Percentiles rank a stretch among this genome's conserved stretches.
Evolutionary conservation across 2,329 filamentous ascomycete species (phyloP).

Genomic region (Didymella pinodella): DNA sequence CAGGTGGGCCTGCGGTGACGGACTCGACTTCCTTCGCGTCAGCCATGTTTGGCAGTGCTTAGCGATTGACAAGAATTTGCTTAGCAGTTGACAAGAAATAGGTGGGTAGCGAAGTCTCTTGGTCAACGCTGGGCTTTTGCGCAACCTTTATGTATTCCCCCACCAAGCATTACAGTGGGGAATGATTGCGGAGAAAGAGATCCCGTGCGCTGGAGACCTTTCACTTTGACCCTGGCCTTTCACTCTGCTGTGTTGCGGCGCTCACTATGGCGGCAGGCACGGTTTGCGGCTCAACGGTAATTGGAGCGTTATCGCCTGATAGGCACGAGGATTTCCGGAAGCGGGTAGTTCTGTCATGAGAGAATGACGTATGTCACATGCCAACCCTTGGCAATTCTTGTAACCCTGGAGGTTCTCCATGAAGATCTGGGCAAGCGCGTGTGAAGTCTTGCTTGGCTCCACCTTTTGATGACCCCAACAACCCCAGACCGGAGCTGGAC

Average conservation of each 20-base stretch:
- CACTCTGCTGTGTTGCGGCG: slow-evolving; percentile 4
- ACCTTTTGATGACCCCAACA: slow-evolving; percentile 16
- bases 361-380: slow-evolving; percentile 23
- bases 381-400: slow-evolving; percentile 17
- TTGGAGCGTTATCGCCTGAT: slow-evolving; percentile 16
- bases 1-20: background rate
- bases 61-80: slow-evolving; percentile 14
- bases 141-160: slow-evolving; percentile 17
- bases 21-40: slow-evolving; percentile 18
- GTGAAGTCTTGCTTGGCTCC: slow-evolving; percentile 13
- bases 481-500: slow-evolving; percentile 14
- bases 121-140: slow-evolving; percentile 15
- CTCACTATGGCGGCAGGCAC: background rate
- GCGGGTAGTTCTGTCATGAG: slow-evolving; percentile 8
- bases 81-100: slow-evolving; percentile 14
- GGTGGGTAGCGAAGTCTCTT: slow-evolving; percentile 15
- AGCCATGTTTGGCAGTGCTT: slow-evolving; percentile 21
- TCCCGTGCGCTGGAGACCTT: slow-evolving; percentile 4
- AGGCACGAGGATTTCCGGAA: slow-evolving; percentile 8
- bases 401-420: slow-evolving; percentile 2
- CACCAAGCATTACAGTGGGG: slow-evolving; percentile 16
- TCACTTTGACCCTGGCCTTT: slow-evolving; percentile 1
- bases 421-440: slow-evolving; percentile 3
- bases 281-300: slow-evolving; percentile 15
- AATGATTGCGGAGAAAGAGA: slow-evolving; percentile 9